Conservation (phyloP, 2,329 filamentous ascomycete species). For the Polychaeton citri region DNA sequence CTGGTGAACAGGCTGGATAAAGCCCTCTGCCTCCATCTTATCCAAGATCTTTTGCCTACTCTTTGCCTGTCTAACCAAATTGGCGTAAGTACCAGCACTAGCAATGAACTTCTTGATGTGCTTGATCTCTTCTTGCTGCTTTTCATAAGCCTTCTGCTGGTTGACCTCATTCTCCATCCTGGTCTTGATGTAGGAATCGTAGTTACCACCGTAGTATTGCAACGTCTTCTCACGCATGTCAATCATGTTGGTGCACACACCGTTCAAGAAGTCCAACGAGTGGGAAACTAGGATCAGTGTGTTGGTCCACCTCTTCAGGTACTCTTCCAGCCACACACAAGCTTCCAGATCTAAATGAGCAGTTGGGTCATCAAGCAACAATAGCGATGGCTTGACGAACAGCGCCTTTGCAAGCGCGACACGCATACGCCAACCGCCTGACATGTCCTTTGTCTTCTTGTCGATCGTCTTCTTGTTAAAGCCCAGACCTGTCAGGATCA, state of each 20-base stretch:
- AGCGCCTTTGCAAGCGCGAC: conserved; percentile 93
- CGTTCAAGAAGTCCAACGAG: conserved; percentile 98
- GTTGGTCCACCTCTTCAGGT: conserved; percentile 98
- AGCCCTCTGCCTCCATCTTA: conserved; percentile 99
- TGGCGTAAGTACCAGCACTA: conserved; percentile 98
- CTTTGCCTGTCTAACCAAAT: conserved; percentile 97
- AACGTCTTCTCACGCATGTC: conserved; percentile 88
- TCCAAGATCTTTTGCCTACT: conserved; percentile 98
- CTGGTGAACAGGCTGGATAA: conserved; percentile 77
- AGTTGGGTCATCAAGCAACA: conserved; percentile 94
- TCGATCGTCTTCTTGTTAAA: conserved; percentile 98
- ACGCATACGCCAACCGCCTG: conserved; percentile 99
- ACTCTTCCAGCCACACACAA: conserved; percentile 99
- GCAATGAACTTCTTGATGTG: conserved; percentile 99
- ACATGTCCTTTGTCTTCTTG: conserved; percentile 99
- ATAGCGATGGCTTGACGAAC: conserved; percentile 92
- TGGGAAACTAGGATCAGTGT: conserved; percentile 94
- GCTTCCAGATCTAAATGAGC: conserved; percentile 98
- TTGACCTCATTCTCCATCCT: conserved; percentile 88
- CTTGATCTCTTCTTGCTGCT: conserved; percentile 97
- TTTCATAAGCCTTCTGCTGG: conserved; percentile 97
- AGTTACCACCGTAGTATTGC: conserved; percentile 98
- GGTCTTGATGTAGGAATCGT: conserved; percentile 93
- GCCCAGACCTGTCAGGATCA: conserved; percentile 94
- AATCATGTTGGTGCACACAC: conserved; percentile 96